A percentile compares a stretch with the other conserved stretches of the same genome.
Conservation (phyloP, 345 rosid genomes). For the Acer campestre region DNA sequence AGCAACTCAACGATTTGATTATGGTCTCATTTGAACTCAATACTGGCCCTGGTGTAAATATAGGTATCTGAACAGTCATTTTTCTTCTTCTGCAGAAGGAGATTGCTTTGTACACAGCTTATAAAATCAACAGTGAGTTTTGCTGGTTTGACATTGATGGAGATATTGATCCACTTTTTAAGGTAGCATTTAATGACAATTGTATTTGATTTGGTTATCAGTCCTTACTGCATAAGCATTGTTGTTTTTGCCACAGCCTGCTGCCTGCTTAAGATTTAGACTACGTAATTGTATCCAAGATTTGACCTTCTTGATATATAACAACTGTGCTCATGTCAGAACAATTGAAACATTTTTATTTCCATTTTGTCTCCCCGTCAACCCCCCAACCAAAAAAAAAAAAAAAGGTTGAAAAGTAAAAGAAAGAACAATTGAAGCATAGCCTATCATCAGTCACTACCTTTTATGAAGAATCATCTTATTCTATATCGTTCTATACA, state of each 20-base stretch:
- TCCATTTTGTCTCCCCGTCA: neutral
- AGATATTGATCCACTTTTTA: constrained; percentile 91
- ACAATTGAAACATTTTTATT: neutral
- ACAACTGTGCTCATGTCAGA: neutral
- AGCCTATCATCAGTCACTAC: neutral
- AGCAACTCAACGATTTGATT: constrained; percentile 1
- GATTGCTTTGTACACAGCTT: constrained; percentile 92
- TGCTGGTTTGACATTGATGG: constrained; percentile 92
- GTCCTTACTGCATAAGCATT: neutral
- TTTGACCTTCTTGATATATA: neutral
- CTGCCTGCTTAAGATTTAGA: constrained; percentile 13
- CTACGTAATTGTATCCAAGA: neutral
- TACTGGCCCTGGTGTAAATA: neutral
- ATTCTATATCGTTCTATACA: neutral
- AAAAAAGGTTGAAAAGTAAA: neutral
- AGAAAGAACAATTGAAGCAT: constrained; percentile 2
- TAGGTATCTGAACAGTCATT: constrained; percentile 12
- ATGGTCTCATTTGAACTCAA: neutral
- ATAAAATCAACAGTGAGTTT: constrained; percentile 74
- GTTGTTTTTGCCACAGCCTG: neutral
- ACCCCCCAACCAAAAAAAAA: too few relatives aligned
- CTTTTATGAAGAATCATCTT: neutral
- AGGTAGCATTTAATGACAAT: constrained; percentile 48
- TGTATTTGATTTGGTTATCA: constrained; percentile 2
- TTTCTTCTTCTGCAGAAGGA: constrained; percentile 74